Evolutionary conservation across 352 stramenopile species (phyloP).

Genomic region (Phytophthora lateralis): DNA sequence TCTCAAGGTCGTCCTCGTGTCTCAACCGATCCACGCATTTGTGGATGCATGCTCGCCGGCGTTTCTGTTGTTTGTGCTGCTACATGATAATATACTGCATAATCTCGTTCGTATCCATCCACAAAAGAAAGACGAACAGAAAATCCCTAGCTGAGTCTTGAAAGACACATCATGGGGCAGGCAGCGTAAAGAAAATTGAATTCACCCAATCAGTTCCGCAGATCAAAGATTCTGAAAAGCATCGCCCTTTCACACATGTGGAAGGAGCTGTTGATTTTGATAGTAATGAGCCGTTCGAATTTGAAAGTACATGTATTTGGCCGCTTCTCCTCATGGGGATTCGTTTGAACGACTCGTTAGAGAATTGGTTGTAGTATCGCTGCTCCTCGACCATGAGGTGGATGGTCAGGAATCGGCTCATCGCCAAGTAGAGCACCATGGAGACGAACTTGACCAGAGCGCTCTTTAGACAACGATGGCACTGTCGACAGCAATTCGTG

Average conservation of each 20-base stretch:
- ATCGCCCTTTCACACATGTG: not conserved
- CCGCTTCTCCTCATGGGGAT: slow-evolving; percentile 6
- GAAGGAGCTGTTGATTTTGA: too few relatives aligned
- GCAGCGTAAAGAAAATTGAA: too few relatives aligned
- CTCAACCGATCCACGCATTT: not conserved
- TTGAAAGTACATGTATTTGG: too few relatives aligned
- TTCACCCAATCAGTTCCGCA: not conserved
- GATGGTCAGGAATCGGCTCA: slow-evolving; percentile 37
- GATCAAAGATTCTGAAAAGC: not conserved
- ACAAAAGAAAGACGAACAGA: too few relatives aligned
- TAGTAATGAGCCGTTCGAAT: too few relatives aligned
- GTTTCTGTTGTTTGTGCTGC: not conserved
- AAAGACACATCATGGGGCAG: too few relatives aligned
- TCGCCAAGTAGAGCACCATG: slow-evolving; percentile 17
- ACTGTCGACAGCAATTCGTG: slow-evolving; percentile 8
- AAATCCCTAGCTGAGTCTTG: too few relatives aligned
- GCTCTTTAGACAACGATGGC: not conserved
- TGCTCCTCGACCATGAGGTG: slow-evolving; percentile 35
- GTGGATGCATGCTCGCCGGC: not conserved
- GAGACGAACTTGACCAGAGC: not conserved
- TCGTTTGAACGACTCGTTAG: slow-evolving; percentile 31
- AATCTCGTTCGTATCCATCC: too few relatives aligned
- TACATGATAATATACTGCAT: too few relatives aligned
- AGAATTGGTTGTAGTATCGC: slow-evolving; percentile 35
- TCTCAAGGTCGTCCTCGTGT: not conserved